phyloP scores from a whole-genome alignment of 2,329 filamentous ascomycete species.

The Paraphoma chrysanthemicola region DNA sequence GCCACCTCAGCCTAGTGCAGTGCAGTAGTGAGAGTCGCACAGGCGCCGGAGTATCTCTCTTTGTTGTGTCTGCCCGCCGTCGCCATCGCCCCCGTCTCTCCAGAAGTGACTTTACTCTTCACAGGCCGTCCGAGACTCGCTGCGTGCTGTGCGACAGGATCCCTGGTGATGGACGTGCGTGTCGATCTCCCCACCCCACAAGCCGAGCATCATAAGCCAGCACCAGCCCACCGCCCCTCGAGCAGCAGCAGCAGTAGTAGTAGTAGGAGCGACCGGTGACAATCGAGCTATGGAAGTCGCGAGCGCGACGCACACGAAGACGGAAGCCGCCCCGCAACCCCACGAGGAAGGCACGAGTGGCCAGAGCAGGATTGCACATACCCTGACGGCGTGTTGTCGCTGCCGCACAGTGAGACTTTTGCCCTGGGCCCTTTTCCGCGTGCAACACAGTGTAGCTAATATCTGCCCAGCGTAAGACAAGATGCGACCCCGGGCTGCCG shows the following conservation, averaged over 20 bases:
- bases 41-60: neutral
- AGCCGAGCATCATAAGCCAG: conserved; percentile 16
- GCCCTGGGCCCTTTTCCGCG: neutral
- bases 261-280: conserved; percentile 9
- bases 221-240: conserved; percentile 4
- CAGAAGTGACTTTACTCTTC: neutral
- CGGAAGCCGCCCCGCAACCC: conserved; percentile 27
- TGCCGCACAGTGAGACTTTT: conserved; percentile 71
- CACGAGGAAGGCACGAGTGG: conserved; percentile 25
- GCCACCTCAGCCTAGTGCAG: neutral
- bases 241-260: neutral
- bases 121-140: conserved; percentile 18
- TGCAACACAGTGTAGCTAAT: neutral
- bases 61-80: neutral
- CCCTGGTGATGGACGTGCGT: conserved; percentile 28
- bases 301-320: conserved; percentile 22
- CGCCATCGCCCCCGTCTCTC: neutral
- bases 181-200: conserved; percentile 22
- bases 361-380: conserved; percentile 72
- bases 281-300: conserved; percentile 30
- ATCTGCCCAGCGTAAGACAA: conserved; percentile 79
- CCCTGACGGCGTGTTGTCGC: conserved; percentile 79
- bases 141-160: conserved; percentile 15
- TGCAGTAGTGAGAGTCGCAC: neutral
- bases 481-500: conserved; percentile 92